Percentiles rank a stretch among this genome's conserved stretches.
Conservation (phyloP, 2,329 filamentous ascomycete genomes). For the Diaporthe humulicola region DNA sequence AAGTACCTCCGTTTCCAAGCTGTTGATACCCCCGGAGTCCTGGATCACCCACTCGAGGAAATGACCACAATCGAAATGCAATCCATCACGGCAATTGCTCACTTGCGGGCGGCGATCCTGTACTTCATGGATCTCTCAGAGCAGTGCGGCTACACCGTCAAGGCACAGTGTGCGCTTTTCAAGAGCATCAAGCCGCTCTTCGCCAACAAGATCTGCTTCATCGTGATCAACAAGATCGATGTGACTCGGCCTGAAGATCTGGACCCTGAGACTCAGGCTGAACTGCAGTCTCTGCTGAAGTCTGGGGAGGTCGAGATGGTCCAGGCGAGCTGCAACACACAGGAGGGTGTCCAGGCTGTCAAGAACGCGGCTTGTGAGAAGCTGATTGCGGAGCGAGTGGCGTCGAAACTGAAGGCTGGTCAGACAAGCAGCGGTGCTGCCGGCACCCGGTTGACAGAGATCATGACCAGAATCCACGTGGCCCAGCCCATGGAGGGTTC, state of each 20-base stretch:
- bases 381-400: conserved; percentile 91
- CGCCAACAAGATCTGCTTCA: conserved; percentile 95
- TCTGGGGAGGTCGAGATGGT: conserved; percentile 92
- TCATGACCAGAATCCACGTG: conserved; percentile 95
- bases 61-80: conserved; percentile 99
- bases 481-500: conserved; percentile 90
- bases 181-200: conserved; percentile 97
- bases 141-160: conserved; percentile 94
- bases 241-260: conserved; percentile 89
- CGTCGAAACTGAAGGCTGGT: conserved; percentile 95
- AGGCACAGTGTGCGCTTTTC: conserved; percentile 94
- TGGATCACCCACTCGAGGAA: conserved; percentile 97
- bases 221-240: conserved; percentile 99
- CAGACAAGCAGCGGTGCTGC: conserved; percentile 80
- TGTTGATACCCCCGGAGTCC: conserved; percentile 95
- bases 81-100: conserved; percentile 96
- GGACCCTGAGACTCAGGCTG: conserved; percentile 80
- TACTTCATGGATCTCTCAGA: conserved; percentile 99
- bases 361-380: conserved; percentile 96
- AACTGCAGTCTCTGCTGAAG: conserved; percentile 85
- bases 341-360: conserved; percentile 92
- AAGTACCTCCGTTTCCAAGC: conserved; percentile 87
- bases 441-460: conserved; percentile 84
- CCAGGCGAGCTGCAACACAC: conserved; percentile 93
- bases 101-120: conserved; percentile 92